Conservation (phyloP, 345 rosid genomes). For the Pistacia atlantica region DNA sequence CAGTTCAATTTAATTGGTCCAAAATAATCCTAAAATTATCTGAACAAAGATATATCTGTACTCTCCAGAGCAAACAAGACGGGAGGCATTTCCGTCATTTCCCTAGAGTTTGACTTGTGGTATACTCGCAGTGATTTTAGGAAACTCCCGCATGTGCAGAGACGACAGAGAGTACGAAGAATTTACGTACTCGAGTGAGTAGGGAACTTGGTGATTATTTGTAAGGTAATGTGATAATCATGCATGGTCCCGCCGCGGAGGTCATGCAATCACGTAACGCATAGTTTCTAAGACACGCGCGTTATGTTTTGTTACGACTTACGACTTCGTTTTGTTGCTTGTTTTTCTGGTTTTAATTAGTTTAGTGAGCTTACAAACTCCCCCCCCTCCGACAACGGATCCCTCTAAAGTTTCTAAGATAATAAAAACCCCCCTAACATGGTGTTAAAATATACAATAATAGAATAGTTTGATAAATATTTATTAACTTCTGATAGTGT, state of each 20-base stretch:
- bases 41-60: background rate
- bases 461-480: too few species aligned
- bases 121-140: background rate
- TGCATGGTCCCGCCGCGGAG: constrained; percentile 32
- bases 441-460: too few species aligned
- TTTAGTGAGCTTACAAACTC: background rate
- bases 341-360: background rate
- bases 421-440: too few species aligned
- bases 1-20: background rate
- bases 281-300: constrained; percentile 17
- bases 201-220: background rate
- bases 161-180: background rate
- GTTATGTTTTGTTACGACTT: background rate
- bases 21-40: background rate
- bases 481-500: too few species aligned
- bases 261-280: constrained; percentile 37
- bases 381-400: too few species aligned
- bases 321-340: background rate
- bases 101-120: background rate
- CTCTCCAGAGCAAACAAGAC: constrained; percentile 1
- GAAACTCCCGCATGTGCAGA: constrained; percentile 8
- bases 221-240: constrained; percentile 8
- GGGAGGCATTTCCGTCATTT: constrained; percentile 9
- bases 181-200: background rate
- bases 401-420: too few species aligned